A percentile compares a stretch with the other conserved stretches of the same genome.
These are phyloP conservation scores for Lachnellula hyalina DNA, from an alignment of 2,329 filamentous ascomycete genomes.

Conservation along the genomic window DNA sequence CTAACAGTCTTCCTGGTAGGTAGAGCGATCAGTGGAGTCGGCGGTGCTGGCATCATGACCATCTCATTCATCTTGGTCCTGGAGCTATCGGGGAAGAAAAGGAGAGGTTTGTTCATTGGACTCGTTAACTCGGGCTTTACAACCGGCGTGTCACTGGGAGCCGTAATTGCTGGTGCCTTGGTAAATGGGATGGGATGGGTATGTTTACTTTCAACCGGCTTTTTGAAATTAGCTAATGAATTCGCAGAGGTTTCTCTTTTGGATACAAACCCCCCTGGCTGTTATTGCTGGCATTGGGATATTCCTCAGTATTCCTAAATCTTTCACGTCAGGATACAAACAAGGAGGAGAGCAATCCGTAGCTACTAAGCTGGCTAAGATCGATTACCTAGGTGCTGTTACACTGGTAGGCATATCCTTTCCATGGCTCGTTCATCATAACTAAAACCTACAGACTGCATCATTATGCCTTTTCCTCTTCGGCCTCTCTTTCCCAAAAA, in stretches of 20 bases:
- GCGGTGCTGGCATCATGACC: constrained; percentile 67
- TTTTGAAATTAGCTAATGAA: constrained; percentile 4
- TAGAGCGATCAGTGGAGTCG: constrained; percentile 61
- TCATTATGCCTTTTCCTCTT: constrained; percentile 69
- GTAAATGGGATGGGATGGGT: constrained; percentile 66
- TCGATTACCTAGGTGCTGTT: constrained; percentile 71
- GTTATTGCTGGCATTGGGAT: constrained; percentile 57
- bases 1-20: constrained; percentile 64
- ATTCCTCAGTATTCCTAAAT: constrained; percentile 58
- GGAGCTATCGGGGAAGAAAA: constrained; percentile 62
- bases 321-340: constrained; percentile 32
- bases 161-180: constrained; percentile 62
- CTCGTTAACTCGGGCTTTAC: constrained; percentile 70
- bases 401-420: constrained; percentile 47
- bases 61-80: constrained; percentile 70
- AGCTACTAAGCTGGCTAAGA: constrained; percentile 51
- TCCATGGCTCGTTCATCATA: not conserved
- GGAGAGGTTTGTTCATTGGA: constrained; percentile 68
- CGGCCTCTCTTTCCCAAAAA: constrained; percentile 58
- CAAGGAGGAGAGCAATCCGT: constrained; percentile 35
- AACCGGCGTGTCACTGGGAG: constrained; percentile 64
- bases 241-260: constrained; percentile 66
- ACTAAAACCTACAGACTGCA: constrained; percentile 41
- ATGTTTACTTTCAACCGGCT: constrained; percentile 27
- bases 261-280: constrained; percentile 61